Base-by-base conservation (phyloP, 148 eudicot species). In the Fagopyrum tataricum region DNA sequence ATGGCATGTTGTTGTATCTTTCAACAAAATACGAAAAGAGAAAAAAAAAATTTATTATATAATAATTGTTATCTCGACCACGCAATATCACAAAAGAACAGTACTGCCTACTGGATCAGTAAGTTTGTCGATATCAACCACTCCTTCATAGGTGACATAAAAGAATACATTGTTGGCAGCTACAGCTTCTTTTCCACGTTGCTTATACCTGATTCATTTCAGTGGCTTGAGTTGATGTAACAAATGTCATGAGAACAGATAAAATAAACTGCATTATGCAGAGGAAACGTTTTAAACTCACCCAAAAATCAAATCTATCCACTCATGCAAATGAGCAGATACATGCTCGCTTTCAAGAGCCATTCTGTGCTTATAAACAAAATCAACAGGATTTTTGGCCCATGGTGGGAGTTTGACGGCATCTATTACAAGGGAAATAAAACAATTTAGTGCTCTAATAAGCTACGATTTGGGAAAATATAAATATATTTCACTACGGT, bases 231-330 rank as follows among this genome's bases (percentile, higher is more conserved):
- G 73, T 48, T 67, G 44, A 69, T 42, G 73, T 43, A 40, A 74
- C 48, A 39, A 67, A 73, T 3, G 59, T 49, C 69, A 74, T 6
- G 26, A 39, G 52, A 48, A 43, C 21, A 20, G 17, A 24, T 24
- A 64, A 47, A 26, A 7, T 15, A 17, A 15, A 48, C 62, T 71
- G 14, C 7, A 72, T 14, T 7, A 23, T 10, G 5, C 46, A n/a
- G 44, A 40, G 24, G 51, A 73, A 39, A 21, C 56, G 58, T 82
- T 83, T 15, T n/a, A 23, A 46, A 64, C 58, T 75, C 46, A 96
- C 99, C 99, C 99, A 82, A 96, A 96, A 82, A 92, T 87, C 74
- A 96, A 96, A 82, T 96, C 99, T 81, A 96, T 84, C 99, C 99
- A 96, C 78, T 96, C 97, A 78, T 96, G 99, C 82, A 96, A 85